phyloP scores from a whole-genome alignment of 768 basidiomycete genomes.

The Clitopilus hobsonii region DNA sequence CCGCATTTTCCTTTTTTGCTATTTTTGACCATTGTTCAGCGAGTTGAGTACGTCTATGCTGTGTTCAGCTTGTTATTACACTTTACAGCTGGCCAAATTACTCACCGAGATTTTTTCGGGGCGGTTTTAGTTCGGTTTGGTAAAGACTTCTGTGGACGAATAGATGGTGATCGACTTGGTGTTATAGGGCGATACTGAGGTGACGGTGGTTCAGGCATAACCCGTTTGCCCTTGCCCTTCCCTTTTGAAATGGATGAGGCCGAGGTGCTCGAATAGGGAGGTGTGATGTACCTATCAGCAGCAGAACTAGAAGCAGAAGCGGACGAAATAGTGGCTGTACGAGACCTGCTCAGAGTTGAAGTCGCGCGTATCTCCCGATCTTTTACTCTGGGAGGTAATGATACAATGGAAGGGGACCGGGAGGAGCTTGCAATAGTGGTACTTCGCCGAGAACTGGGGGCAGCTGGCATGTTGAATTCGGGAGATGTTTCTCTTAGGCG shows the following conservation, averaged over 20 bases:
- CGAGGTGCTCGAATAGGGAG: not conserved
- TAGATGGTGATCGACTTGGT: not conserved
- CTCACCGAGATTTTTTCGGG: not conserved
- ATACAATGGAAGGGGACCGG: not conserved
- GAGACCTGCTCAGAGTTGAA: not conserved
- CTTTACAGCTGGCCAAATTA: not conserved
- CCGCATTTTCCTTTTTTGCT: constrained; percentile 23
- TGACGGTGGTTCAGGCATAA: not conserved
- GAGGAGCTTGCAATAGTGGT: not conserved
- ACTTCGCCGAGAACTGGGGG: not conserved
- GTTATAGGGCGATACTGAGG: not conserved
- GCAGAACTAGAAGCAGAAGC: no score
- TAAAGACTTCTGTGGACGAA: not conserved
- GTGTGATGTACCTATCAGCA: not conserved
- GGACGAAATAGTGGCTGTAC: no score
- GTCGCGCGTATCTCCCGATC: not conserved
- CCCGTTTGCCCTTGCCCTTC: not conserved
- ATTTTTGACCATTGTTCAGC: constrained; percentile 27
- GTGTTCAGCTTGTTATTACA: not conserved
- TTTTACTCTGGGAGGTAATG: not conserved
- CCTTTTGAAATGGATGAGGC: not conserved
- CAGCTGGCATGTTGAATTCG: not conserved
- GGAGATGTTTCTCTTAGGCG: not conserved
- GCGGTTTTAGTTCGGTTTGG: not conserved
- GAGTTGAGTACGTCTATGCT: constrained; percentile 14